Conservation (phyloP, 2,329 filamentous ascomycete species). For the Metarhizium robertsii region DNA sequence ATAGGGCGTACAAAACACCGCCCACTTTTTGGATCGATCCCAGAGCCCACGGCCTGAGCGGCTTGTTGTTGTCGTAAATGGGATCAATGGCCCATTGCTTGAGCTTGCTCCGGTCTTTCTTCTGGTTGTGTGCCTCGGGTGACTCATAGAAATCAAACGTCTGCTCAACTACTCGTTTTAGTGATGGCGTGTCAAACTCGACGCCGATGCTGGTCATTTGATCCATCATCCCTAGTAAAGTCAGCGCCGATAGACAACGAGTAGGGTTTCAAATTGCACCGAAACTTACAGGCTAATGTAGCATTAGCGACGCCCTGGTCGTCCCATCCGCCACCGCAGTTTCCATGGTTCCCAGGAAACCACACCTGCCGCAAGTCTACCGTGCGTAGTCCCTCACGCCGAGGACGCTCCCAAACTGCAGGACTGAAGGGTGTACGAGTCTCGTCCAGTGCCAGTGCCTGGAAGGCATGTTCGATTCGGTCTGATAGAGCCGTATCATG, state of each 20-base stretch:
- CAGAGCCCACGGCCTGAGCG: slow-evolving; percentile 38
- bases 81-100: slow-evolving; percentile 36
- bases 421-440: slow-evolving; percentile 44
- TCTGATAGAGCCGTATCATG: slow-evolving; percentile 44
- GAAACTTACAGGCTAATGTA: slow-evolving; percentile 28
- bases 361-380: slow-evolving; percentile 41
- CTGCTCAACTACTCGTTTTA: slow-evolving; percentile 30
- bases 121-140: slow-evolving; percentile 5
- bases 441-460: slow-evolving; percentile 50
- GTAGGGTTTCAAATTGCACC: neutral
- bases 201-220: slow-evolving; percentile 41
- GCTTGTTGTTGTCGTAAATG: slow-evolving; percentile 37
- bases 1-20: slow-evolving; percentile 33
- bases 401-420: slow-evolving; percentile 42
- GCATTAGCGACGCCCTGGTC: slow-evolving; percentile 36
- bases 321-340: slow-evolving; percentile 60
- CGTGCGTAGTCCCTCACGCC: slow-evolving; percentile 26
- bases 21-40: slow-evolving; percentile 32
- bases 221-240: slow-evolving; percentile 43
- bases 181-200: slow-evolving; percentile 34
- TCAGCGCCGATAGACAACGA: neutral
- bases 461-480: slow-evolving; percentile 47
- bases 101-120: slow-evolving; percentile 4
- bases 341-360: slow-evolving; percentile 65
- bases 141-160: slow-evolving; percentile 23